Percentiles rank a stretch among this genome's conserved stretches.
phyloP scores from a whole-genome alignment of 371 early-diverging fungal species.

The Actinomucor elegans region DNA sequence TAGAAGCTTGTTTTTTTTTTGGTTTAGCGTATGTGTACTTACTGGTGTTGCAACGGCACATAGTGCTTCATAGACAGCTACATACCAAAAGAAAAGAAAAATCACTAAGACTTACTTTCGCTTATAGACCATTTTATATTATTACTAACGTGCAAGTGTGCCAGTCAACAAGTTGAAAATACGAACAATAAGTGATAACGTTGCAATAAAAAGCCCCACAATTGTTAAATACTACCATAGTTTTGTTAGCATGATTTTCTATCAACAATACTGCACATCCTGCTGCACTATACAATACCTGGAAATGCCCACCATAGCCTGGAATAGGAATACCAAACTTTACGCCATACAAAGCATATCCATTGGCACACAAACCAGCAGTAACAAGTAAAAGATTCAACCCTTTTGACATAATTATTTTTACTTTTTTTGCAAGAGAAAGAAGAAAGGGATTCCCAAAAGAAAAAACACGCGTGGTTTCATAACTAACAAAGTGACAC shows the following conservation, averaged over 20 bases:
- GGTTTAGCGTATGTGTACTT: slow-evolving; percentile 4
- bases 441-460: background rate
- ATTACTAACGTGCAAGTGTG: background rate
- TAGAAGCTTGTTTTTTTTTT: too few species aligned
- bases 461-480: too few species aligned
- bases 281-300: background rate
- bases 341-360: slow-evolving; percentile 14
- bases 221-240: slow-evolving; percentile 4
- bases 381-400: slow-evolving; percentile 3
- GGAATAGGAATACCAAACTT: slow-evolving; percentile 4
- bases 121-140: background rate
- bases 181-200: background rate
- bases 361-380: slow-evolving; percentile 3
- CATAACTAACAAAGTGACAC: too few species aligned
- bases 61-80: slow-evolving; percentile 17
- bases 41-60: slow-evolving; percentile 24
- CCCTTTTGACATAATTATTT: slow-evolving; percentile 1
- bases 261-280: background rate
- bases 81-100: background rate
- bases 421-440: background rate
- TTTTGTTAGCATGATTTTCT: background rate
- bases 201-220: background rate
- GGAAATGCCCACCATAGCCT: slow-evolving; percentile 22
- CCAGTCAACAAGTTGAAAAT: slow-evolving; percentile 1
- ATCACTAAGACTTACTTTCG: background rate